Evolutionary conservation across 805 yeast genomes (phyloP), one percentile per base, ranked within the genome.

Genomic region (Monosporozyma unispora): DNA sequence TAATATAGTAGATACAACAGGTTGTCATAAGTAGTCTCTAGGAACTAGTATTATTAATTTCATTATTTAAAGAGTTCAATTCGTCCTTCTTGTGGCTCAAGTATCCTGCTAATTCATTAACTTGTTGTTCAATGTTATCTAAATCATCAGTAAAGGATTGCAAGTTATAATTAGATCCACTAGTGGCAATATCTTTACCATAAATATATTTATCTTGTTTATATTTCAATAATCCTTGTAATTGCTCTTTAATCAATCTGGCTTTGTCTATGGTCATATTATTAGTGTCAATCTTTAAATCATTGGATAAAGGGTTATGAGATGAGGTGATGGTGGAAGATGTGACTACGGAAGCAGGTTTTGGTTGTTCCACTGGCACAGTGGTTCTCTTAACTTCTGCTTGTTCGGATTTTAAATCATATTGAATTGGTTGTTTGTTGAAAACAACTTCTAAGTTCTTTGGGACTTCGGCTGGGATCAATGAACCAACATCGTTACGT

Each of bases 381-480:
- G 49, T 43, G 12, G 48, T 49, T 53, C 57, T 58, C 44, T 53
- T 64, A 23, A 73, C 62, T 47, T 75, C 69, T 2, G 78, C 77
- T 58, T 80, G 84, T 44, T 70, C 70, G 3, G 86, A 77, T 27
- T 73, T 73, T 31, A 83, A 54, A 57, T 82, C 81, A 62, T 84
- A 88, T 51, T 80, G 82, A 14, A 95, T 93, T 29, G 76, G 76
- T 56, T 86, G 90, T 69, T 88, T 88, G 39, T 87, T 85, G 66
- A 90, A 91, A 0, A 96, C 87, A 14, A 97, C 96, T 42, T 96
- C 76, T 55, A 93, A 72, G 5, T 93, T 81, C 1, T 90, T 86
- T 18, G 99, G 99, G n/a, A 93, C 89, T n/a, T 89, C 83, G 50
- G 93, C 74, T 39, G 99, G 99, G 23, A 93, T 81, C 48, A 91